Conservation (phyloP, 164 flowering plant genomes). For the Tetracentron sinense region DNA sequence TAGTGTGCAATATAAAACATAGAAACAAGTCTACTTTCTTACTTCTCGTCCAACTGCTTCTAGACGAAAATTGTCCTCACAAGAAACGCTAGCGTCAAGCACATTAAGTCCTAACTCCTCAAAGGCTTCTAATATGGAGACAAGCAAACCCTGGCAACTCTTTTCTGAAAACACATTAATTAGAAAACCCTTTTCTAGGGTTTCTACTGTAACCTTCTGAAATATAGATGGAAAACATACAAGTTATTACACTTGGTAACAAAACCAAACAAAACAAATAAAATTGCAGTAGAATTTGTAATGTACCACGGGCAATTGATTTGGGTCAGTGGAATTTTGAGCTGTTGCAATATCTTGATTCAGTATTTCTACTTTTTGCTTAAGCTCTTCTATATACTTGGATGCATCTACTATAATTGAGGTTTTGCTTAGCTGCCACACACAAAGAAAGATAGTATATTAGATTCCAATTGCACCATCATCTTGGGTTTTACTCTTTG, state of each 20-base stretch:
- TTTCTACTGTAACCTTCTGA: slow-evolving; percentile 61
- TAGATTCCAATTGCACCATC: too few relatives aligned
- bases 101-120: slow-evolving; percentile 55
- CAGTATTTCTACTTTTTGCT: slow-evolving; percentile 66
- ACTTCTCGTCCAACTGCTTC: slow-evolving; percentile 55
- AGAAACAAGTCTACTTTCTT: too few relatives aligned
- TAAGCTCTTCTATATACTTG: slow-evolving; percentile 71
- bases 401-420: slow-evolving; percentile 83
- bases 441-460: not conserved
- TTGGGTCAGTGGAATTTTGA: slow-evolving; percentile 21
- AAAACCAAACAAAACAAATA: not conserved
- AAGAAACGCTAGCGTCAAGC: slow-evolving; percentile 66
- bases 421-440: slow-evolving; percentile 51
- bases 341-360: slow-evolving; percentile 53
- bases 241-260: too few relatives aligned
- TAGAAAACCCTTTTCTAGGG: slow-evolving; percentile 61
- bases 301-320: slow-evolving; percentile 38
- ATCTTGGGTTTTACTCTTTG: too few relatives aligned
- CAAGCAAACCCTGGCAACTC: slow-evolving; percentile 59
- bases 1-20: too few relatives aligned
- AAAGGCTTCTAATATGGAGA: slow-evolving; percentile 45
- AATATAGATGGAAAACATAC: not conserved
- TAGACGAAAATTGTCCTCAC: slow-evolving; percentile 41
- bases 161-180: slow-evolving; percentile 54
- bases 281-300: not conserved